Percentiles rank a stretch among this genome's conserved stretches.
Evolutionary conservation across 495 filamentous ascomycete genomes (phyloP).

Genomic region (Hypomontagnella monticulosa): DNA sequence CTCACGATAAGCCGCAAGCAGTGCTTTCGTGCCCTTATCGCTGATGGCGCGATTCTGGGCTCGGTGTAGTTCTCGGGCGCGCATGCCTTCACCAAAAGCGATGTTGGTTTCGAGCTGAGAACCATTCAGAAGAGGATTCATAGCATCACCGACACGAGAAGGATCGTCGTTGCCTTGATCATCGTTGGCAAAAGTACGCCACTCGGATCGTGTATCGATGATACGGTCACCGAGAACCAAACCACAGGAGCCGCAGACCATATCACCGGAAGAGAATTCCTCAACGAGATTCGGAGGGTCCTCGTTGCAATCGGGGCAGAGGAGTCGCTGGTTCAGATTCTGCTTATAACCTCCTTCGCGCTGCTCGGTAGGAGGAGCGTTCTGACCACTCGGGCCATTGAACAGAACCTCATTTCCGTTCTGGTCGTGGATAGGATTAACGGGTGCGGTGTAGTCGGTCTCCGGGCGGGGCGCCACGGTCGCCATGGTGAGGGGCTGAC

Average conservation of each 20-base stretch:
- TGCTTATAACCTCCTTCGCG: conserved; percentile 48
- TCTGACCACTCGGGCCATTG: too few species aligned
- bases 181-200: conserved; percentile 98
- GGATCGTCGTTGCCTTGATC: conserved; percentile 94
- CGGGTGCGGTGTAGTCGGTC: conserved; percentile 21
- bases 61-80: conserved; percentile 78
- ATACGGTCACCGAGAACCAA: conserved; percentile 90
- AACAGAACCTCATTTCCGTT: not conserved
- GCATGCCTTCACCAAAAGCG: conserved; percentile 78
- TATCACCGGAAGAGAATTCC: conserved; percentile 90
- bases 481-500: conserved; percentile 29
- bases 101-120: conserved; percentile 93
- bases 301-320: conserved; percentile 91
- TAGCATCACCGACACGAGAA: conserved; percentile 93
- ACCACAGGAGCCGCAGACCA: conserved; percentile 90
- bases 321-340: conserved; percentile 83
- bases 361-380: too few species aligned
- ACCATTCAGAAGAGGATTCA: conserved; percentile 87
- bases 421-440: not conserved
- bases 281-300: conserved; percentile 89
- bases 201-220: conserved; percentile 95
- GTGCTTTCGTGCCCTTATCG: conserved; percentile 83
- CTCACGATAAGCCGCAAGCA: conserved; percentile 79
- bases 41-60: conserved; percentile 85
- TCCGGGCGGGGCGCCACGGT: conserved; percentile 28